Percentiles rank a stretch among this genome's conserved stretches.
Evolutionary conservation across 148 eudicot species (phyloP).

Genomic region (Vaccinium macrocarpon): DNA sequence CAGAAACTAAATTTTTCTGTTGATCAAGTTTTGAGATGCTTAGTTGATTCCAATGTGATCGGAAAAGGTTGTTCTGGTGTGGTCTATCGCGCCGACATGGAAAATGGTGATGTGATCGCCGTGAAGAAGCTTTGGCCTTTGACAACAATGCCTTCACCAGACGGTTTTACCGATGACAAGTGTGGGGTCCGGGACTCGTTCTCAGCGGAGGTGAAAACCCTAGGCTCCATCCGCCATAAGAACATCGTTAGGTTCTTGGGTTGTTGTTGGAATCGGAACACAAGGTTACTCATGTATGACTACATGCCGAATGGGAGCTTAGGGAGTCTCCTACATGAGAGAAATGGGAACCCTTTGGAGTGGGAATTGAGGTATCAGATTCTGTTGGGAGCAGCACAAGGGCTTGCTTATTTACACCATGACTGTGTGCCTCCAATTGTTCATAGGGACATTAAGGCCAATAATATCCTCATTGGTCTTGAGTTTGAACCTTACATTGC

Average conservation of each 20-base stretch:
- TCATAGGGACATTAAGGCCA: slow-evolving; percentile 89
- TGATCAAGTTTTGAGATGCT: slow-evolving; percentile 61
- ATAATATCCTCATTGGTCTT: slow-evolving; percentile 82
- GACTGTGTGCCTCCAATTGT: slow-evolving; percentile 88
- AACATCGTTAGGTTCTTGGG: slow-evolving; percentile 83
- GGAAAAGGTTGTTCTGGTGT: slow-evolving; percentile 92
- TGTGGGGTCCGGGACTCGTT: slow-evolving; percentile 74
- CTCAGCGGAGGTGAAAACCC: slow-evolving; percentile 81
- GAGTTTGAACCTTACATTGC: slow-evolving; percentile 92
- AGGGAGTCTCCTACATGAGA: slow-evolving; percentile 76
- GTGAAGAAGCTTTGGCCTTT: slow-evolving; percentile 90
- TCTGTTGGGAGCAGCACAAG: slow-evolving; percentile 74
- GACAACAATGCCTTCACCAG: slow-evolving; percentile 20
- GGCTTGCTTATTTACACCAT: slow-evolving; percentile 83
- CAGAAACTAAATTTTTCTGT: slow-evolving; percentile 76
- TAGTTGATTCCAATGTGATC: slow-evolving; percentile 69
- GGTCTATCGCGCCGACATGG: slow-evolving; percentile 74
- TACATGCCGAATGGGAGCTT: slow-evolving; percentile 95
- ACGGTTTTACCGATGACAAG: slow-evolving; percentile 30
- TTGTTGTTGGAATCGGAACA: slow-evolving; percentile 78
- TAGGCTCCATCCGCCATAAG: slow-evolving; percentile 80
- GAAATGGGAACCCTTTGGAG: slow-evolving; percentile 62
- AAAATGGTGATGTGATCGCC: slow-evolving; percentile 66
- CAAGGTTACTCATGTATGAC: slow-evolving; percentile 82
- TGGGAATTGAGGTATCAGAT: slow-evolving; percentile 82